These are phyloP conservation scores for Crithidia mellificae DNA, from an alignment of 208 protist species.

Conservation along the genomic window DNA sequence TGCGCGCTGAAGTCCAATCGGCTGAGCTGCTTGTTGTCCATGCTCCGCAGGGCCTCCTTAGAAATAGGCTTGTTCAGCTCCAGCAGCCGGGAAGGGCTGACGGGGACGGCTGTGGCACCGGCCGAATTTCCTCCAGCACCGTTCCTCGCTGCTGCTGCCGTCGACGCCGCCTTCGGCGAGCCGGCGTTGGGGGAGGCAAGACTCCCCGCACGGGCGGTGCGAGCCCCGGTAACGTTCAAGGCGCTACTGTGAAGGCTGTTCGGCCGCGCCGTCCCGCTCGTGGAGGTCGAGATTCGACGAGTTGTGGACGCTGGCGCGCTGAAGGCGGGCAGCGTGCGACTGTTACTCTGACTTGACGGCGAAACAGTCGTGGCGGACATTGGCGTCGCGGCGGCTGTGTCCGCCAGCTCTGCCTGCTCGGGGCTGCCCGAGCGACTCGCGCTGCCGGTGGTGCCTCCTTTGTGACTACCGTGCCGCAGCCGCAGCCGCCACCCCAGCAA, in stretches of 20 bases:
- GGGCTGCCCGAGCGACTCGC: neutral
- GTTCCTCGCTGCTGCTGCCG: neutral
- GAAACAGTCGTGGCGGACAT: neutral
- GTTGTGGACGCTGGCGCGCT: neutral
- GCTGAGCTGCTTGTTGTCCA: slow-evolving; percentile 16
- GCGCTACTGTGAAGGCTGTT: neutral
- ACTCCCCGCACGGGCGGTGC: too few species aligned
- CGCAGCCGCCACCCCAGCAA: slow-evolving; percentile 5
- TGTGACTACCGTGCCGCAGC: neutral
- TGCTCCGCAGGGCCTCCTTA: slow-evolving; percentile 10
- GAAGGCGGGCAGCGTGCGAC: neutral
- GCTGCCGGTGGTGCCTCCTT: neutral
- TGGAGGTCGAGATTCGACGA: too few species aligned
- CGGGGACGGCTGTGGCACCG: neutral
- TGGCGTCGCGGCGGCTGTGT: neutral
- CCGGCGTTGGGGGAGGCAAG: neutral
- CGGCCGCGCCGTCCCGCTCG: neutral
- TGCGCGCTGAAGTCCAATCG: slow-evolving; percentile 1
- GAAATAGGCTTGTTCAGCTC: slow-evolving; percentile 1
- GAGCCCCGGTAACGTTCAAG: neutral
- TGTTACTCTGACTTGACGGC: slow-evolving; percentile 2
- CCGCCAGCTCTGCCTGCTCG: neutral
- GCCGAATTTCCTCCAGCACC: neutral
- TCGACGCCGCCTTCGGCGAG: neutral
- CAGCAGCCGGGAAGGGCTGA: neutral